Evolutionary conservation across 2,329 filamentous ascomycete species (phyloP), one percentile per base, ranked within the genome.

Genomic region (Graphilbum fragrans): DNA sequence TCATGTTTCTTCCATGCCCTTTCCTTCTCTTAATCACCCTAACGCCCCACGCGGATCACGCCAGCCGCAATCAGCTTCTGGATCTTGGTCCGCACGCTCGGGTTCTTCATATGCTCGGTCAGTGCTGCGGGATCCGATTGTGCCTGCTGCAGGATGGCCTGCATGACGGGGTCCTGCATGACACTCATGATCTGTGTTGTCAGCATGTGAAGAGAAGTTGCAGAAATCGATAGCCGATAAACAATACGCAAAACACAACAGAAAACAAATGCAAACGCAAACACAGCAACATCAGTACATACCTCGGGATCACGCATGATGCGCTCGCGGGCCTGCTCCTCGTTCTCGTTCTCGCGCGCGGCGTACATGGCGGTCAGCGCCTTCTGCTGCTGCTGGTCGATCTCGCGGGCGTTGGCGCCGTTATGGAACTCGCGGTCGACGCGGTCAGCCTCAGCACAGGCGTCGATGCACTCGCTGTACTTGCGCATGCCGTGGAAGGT

Each of bases 401-500:
- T 94, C 67, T 98, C 92, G 33, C 86, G 77, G 1, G 82, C 71
- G 58, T 95, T 92, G 58, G 86, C 86, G 45, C 82, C 80, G 42
- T 64, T 67, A 62, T 77, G 67, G 55, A 72, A 61, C 51, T 78
- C 76, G 45, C 71, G 72, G 60, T 98, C 92, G 45, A 93, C 74
- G 52, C 78, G 72, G 9, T 72, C 68, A 1, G 93, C 92, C 58
- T 87, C 85, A 32, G 77, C 77, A 66, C 88, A 94, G 8, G 82
- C 83, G 57, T 98, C 92, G 44, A 96, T 70, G 57, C 85, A 93
- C 61, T 88, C 90, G 62, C 82, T 94, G 71, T 94, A 96, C 63
- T 98, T 90, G 62, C 92, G 86, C 92, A 98, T 98, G 53, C 87
- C 87, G 52, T 92, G 87, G 62, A 90, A 86, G 34, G 87, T 86